These are phyloP conservation scores for Fusarium chaquense DNA, from an alignment of 2,329 filamentous ascomycete species.

Conservation along the genomic window DNA sequence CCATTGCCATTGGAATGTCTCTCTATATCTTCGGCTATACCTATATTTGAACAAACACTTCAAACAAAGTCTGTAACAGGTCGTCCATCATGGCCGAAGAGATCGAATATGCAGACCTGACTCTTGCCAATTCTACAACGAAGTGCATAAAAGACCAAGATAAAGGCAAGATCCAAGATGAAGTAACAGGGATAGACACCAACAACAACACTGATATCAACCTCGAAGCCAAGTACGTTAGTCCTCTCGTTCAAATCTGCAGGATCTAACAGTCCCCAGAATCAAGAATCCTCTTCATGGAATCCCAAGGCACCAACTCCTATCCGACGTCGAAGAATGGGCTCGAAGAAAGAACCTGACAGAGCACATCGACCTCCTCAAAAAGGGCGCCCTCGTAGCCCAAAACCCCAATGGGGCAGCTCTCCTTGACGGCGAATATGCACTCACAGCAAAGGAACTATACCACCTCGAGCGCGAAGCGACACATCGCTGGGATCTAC, in stretches of 20 bases:
- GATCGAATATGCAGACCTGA: neutral
- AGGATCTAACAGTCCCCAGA: neutral
- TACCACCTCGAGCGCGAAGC: slow-evolving; percentile 57
- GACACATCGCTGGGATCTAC: slow-evolving; percentile 63
- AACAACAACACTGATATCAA: neutral
- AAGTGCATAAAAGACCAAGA: neutral
- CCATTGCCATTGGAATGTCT: neutral
- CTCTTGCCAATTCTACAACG: neutral
- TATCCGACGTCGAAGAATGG: slow-evolving; percentile 67
- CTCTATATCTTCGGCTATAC: too few relatives aligned
- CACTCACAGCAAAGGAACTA: slow-evolving; percentile 50
- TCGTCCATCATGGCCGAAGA: neutral
- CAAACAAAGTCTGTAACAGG: neutral
- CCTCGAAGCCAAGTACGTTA: neutral
- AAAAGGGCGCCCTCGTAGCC: slow-evolving; percentile 49
- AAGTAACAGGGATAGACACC: neutral
- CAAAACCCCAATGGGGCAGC: slow-evolving; percentile 61
- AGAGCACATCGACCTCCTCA: slow-evolving; percentile 56
- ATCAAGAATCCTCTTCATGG: slow-evolving; percentile 62
- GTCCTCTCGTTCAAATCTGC: rapidly evolving
- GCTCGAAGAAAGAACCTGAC: slow-evolving; percentile 58
- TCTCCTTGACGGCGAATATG: slow-evolving; percentile 51
- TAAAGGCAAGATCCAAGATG: neutral
- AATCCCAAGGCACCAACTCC: slow-evolving; percentile 63
- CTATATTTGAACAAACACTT: neutral